A percentile compares a stretch with the other conserved stretches of the same genome.
phyloP scores from a whole-genome alignment of 345 rosid genomes.

The Populus tremula region DNA sequence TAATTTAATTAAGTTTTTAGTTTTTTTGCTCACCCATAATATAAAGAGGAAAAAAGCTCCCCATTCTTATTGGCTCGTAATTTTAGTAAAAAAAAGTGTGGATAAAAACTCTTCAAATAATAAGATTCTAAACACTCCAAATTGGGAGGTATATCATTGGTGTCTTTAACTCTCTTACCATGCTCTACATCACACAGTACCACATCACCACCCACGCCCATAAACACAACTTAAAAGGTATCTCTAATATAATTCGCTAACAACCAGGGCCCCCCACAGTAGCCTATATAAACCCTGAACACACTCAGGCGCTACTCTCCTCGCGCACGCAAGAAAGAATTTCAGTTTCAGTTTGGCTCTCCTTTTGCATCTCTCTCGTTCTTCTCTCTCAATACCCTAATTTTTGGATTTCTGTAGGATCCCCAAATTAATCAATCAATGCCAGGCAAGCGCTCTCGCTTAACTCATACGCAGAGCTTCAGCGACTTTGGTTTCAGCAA shows the following conservation, averaged over 20 bases:
- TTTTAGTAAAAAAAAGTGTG: too few relatives aligned
- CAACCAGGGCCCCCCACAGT: conserved; percentile 25
- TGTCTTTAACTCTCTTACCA: too few relatives aligned
- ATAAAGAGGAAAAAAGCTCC: too few relatives aligned
- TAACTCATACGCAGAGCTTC: conserved; percentile 23
- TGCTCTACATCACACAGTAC: too few relatives aligned
- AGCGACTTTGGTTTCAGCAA: conserved; percentile 6
- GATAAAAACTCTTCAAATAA: too few relatives aligned
- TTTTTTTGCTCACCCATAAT: too few relatives aligned
- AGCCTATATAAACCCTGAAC: conserved; percentile 14
- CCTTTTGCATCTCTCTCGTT: neutral
- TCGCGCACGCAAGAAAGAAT: neutral
- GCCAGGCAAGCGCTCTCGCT: conserved; percentile 41
- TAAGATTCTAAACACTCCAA: too few relatives aligned
- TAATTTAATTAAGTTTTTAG: too few relatives aligned
- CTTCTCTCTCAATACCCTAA: neutral
- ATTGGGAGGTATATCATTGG: too few relatives aligned
- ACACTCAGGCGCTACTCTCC: neutral
- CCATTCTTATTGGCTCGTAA: too few relatives aligned
- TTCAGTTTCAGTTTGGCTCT: too few relatives aligned
- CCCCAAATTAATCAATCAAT: conserved; percentile 1
- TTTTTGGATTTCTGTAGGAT: too few relatives aligned
- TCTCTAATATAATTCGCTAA: neutral
- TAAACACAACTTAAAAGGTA: neutral
- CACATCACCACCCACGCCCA: neutral